These are phyloP conservation scores for Oligophagozyma castellii DNA, from an alignment of 1,139 yeast genomes.

Conservation along the genomic window DNA sequence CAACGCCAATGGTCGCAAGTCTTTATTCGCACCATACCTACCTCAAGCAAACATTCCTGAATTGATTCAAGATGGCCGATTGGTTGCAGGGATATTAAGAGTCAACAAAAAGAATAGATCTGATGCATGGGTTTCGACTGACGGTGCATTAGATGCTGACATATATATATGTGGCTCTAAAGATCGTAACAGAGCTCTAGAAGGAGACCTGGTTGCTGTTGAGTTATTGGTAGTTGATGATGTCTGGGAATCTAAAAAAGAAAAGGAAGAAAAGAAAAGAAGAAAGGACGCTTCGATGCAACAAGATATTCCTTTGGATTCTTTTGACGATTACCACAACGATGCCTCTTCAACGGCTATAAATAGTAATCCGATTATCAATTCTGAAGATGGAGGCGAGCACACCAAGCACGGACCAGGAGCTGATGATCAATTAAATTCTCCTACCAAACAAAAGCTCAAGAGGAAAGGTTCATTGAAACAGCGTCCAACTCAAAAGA, in stretches of 20 bases:
- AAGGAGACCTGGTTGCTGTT: conserved; percentile 92
- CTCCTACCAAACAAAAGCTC: conserved; percentile 27
- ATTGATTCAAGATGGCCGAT: conserved; percentile 73
- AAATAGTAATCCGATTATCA: conserved; percentile 13
- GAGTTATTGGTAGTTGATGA: conserved; percentile 91
- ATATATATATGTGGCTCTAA: conserved; percentile 97
- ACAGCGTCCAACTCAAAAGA: conserved; percentile 96
- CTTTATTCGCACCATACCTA: conserved; percentile 87
- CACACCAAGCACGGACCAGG: no score
- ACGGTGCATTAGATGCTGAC: conserved; percentile 89
- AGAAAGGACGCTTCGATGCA: conserved; percentile 49
- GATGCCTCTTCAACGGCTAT: conserved; percentile 39
- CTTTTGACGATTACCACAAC: conserved; percentile 53
- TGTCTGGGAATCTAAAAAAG: conserved; percentile 93
- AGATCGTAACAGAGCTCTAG: conserved; percentile 93
- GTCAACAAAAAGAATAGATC: conserved; percentile 93
- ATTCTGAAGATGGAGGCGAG: conserved; percentile 16
- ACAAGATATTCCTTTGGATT: conserved; percentile 27
- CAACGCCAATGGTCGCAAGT: conserved; percentile 39
- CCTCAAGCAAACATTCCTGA: conserved; percentile 91
- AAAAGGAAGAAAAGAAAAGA: conserved; percentile 92
- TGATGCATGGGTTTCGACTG: conserved; percentile 95
- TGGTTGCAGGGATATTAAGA: conserved; percentile 84
- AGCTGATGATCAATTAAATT: conserved; percentile 16
- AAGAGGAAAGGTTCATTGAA: conserved; percentile 83